These are phyloP conservation scores for Microcera coccophila DNA, from an alignment of 2,329 filamentous ascomycete genomes.

Conservation along the genomic window DNA sequence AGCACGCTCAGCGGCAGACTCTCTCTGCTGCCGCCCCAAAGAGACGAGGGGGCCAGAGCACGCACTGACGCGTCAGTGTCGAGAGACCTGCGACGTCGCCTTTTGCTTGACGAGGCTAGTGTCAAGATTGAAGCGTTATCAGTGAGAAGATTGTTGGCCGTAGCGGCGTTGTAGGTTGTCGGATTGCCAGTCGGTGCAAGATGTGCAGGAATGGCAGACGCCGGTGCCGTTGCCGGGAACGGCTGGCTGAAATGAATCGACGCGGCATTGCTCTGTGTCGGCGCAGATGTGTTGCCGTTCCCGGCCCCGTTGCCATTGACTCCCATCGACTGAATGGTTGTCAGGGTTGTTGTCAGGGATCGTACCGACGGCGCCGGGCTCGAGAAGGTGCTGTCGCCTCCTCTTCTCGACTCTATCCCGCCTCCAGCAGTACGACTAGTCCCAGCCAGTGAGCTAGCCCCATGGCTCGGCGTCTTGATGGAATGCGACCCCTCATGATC, in stretches of 20 bases:
- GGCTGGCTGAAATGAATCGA: conserved; percentile 63
- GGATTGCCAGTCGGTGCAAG: conserved; percentile 57
- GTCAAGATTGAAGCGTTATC: conserved; percentile 86
- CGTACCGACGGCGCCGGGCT: conserved; percentile 77
- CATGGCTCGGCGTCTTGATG: conserved; percentile 71
- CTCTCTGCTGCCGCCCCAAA: conserved; percentile 79
- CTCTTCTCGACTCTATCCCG: conserved; percentile 64
- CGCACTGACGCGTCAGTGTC: conserved; percentile 84
- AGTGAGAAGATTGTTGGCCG: conserved; percentile 75
- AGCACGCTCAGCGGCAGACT: conserved; percentile 74
- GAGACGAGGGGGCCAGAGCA: conserved; percentile 74
- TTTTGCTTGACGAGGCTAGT: conserved; percentile 76
- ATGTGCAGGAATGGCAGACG: conserved; percentile 70
- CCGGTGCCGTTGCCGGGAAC: conserved; percentile 60
- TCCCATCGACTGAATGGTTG: conserved; percentile 75
- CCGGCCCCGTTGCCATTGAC: conserved; percentile 45
- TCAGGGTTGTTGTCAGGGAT: conserved; percentile 78
- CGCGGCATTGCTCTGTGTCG: conserved; percentile 40
- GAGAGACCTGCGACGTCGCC: conserved; percentile 70
- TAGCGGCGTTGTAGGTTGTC: conserved; percentile 71
- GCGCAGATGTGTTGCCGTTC: conserved; percentile 32
- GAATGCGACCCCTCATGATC: conserved; percentile 74
- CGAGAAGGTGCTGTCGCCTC: conserved; percentile 73
- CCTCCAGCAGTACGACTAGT: conserved; percentile 68
- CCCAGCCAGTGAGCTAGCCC: conserved; percentile 61